These are phyloP conservation scores for Creolimax fragrantissima DNA, from an alignment of 78 protist species.

Conservation along the genomic window DNA sequence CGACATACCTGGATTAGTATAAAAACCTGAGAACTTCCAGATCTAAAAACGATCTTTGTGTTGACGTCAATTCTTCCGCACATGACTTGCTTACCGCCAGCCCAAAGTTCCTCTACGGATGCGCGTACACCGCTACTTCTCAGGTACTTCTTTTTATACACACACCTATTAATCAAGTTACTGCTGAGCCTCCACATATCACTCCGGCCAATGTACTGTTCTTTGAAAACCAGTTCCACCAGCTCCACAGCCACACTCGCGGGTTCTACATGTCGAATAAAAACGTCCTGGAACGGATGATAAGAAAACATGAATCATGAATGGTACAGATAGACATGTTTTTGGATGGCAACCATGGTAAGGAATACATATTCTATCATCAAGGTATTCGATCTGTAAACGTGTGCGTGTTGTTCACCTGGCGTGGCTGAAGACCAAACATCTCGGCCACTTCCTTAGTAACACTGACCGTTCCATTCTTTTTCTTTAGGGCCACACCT, in stretches of 20 bases:
- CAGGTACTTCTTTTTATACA: not conserved
- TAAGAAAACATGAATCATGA: not conserved
- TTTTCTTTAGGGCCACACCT: not conserved
- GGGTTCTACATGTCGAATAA: not conserved
- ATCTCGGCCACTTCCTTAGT: not conserved
- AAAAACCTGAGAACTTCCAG: not conserved
- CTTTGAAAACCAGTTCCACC: slow-evolving; percentile 4
- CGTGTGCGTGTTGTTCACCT: no score
- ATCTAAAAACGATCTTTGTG: slow-evolving; percentile 38
- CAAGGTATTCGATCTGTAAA: no score
- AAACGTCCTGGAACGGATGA: not conserved
- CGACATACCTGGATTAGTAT: slow-evolving; percentile 33
- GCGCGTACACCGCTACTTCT: not conserved
- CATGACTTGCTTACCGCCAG: not conserved
- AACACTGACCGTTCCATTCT: not conserved
- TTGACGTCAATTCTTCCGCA: slow-evolving; percentile 9
- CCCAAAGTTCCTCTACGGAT: not conserved
- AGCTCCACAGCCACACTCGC: not conserved
- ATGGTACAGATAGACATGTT: no score
- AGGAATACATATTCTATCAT: no score
- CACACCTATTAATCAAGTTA: not conserved
- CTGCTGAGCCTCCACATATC: slow-evolving; percentile 36
- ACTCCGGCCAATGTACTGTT: slow-evolving; percentile 29
- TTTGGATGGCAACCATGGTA: no score
- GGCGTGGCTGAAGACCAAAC: not conserved